Percentiles rank a stretch among this genome's conserved stretches.
Evolutionary conservation across 2,329 filamentous ascomycete genomes (phyloP).

Genomic region (Phyllosticta citribraziliensis): DNA sequence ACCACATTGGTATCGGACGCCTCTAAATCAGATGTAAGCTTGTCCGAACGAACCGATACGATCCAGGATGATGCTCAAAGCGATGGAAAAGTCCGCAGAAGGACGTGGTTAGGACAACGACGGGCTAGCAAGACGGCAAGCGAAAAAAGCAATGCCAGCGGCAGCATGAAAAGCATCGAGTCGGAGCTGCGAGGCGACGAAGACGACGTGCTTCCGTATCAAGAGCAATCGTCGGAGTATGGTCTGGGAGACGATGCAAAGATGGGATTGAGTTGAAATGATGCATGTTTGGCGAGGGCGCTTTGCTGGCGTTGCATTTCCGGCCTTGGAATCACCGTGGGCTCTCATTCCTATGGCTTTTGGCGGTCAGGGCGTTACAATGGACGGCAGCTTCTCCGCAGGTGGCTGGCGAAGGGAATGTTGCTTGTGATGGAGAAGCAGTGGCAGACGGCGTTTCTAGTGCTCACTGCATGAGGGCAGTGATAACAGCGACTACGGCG

Average conservation of each 20-base stretch:
- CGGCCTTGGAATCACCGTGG: not conserved
- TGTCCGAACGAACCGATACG: slow-evolving; percentile 19
- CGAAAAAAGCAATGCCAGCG: slow-evolving; percentile 16
- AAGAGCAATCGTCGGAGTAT: slow-evolving; percentile 51
- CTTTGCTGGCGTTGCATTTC: not conserved
- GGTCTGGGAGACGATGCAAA: slow-evolving; percentile 74
- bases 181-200: slow-evolving; percentile 27
- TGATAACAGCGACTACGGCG: not conserved
- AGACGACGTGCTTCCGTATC: slow-evolving; percentile 41
- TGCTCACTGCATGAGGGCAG: not conserved
- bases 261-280: slow-evolving; percentile 64
- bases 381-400: not conserved
- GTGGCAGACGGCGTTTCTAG: not conserved
- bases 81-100: slow-evolving; percentile 21
- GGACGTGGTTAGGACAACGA: slow-evolving; percentile 26
- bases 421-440: not conserved
- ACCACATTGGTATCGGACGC: slow-evolving; percentile 15
- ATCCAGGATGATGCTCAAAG: slow-evolving; percentile 21
- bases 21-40: slow-evolving; percentile 16
- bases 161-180: slow-evolving; percentile 21
- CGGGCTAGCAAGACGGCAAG: slow-evolving; percentile 16
- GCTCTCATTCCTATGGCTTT: not conserved
- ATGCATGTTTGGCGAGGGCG: not conserved
- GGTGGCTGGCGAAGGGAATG: not conserved
- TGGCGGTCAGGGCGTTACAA: not conserved